These are phyloP conservation scores for Elymus sibiricus DNA, from an alignment of 176 grass and related monocot genomes.

Conservation along the genomic window DNA sequence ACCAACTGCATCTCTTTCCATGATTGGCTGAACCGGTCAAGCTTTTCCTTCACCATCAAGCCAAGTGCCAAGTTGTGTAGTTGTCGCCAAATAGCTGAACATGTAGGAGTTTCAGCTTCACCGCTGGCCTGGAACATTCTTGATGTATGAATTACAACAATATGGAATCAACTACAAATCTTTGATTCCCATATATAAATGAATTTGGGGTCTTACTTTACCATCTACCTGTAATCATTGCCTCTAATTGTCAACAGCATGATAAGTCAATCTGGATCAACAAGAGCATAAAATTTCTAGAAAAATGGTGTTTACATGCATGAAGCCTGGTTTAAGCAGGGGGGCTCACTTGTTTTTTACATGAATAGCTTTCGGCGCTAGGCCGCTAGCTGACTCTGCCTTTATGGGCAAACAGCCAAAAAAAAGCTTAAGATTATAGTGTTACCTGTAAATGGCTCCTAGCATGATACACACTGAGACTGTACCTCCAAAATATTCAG, in stretches of 20 bases:
- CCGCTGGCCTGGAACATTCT: neutral
- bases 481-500: neutral
- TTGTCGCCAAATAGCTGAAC: neutral
- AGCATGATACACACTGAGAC: neutral
- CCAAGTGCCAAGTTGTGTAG: neutral
- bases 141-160: neutral
- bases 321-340: neutral
- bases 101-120: neutral
- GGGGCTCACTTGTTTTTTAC: neutral
- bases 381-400: neutral
- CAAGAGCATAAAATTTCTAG: neutral
- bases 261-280: neutral
- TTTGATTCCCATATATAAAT: neutral
- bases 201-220: neutral
- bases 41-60: neutral
- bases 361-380: neutral
- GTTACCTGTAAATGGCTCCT: neutral
- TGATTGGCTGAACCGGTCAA: neutral
- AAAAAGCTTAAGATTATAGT: neutral
- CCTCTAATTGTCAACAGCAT: neutral
- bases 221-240: neutral
- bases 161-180: neutral
- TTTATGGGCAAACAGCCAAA: neutral
- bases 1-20: neutral
- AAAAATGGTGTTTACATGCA: neutral